Base-by-base conservation (phyloP, 108 stramenopile genomes). In the Heterococcus sp. region DNA sequence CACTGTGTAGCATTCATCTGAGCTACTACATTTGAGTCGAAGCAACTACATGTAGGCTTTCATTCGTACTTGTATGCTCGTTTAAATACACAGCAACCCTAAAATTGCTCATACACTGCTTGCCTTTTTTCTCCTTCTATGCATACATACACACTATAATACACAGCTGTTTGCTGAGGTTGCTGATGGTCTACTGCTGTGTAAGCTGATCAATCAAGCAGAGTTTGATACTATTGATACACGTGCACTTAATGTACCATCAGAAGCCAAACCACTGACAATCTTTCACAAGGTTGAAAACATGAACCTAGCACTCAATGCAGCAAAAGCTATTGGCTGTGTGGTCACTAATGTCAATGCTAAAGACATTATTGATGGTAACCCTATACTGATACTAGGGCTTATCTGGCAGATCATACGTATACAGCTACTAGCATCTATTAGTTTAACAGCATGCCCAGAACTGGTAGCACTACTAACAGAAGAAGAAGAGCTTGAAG, bases 261-360 rank as follows among this genome's bases (percentile, higher is more conserved):
- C 46, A 8, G 46, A 8, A 8, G 46, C 46, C 46, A 58, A 58
- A 21, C 46, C 46, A 8, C 46, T 58, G 14, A 58, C 8, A 8
- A 21, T 58, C 46, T 58, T 58, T 21, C 46, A 58, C 8, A 58
- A 82, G 81, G 73, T 82, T 40, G 87, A 88, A 82, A 88, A 88
- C 86, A 46, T 75, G 75, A 90, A 90, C 76, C 84, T 90, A 21
- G 89, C 86, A 35, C 82, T 90, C 30, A 89, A 90, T 84, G 87
- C 87, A 3, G 89, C 89, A 65, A 74, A 75, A 69, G 74, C 81
- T 46, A 86, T 90, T 27, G 89, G 89, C 38, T 90, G 89, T 83
- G 73, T 82, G 28, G 85, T 90, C 26, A 83, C 85, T 38, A 90
- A 90, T 84, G 73, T 90, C 40, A 87, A 87, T 58, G 87, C 89